Percentiles rank a stretch among this genome's conserved stretches.
These are phyloP conservation scores for Fusarium ambrosium DNA, from an alignment of 2,329 filamentous ascomycete species.

Conservation along the genomic window DNA sequence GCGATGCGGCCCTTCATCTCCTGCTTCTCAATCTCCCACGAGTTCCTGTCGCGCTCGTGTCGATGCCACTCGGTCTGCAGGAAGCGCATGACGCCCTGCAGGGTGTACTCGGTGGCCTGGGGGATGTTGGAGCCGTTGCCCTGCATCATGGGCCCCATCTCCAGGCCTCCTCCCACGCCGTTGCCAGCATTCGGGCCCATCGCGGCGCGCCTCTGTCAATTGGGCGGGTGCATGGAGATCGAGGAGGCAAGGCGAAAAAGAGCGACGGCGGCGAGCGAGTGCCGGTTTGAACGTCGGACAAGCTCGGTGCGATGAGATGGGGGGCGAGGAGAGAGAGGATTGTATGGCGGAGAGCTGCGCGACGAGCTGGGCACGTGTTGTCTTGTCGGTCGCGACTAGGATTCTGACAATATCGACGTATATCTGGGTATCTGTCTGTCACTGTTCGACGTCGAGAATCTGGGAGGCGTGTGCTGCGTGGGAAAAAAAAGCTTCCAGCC, in stretches of 20 bases:
- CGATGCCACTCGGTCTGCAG: slow-evolving; percentile 99
- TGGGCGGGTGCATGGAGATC: slow-evolving; percentile 56
- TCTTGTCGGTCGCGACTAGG: slow-evolving; percentile 3
- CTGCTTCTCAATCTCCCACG: slow-evolving; percentile 98
- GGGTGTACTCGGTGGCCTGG: slow-evolving; percentile 72
- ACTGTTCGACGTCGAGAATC: slow-evolving; percentile 14
- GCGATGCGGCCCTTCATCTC: slow-evolving; percentile 99
- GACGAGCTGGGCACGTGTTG: slow-evolving; percentile 31
- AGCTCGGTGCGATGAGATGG: slow-evolving; percentile 38
- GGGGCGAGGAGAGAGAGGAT: slow-evolving; percentile 2
- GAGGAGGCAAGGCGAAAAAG: slow-evolving; percentile 39
- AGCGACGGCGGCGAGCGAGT: slow-evolving; percentile 33
- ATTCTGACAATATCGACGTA: slow-evolving; percentile 1
- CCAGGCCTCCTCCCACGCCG: slow-evolving; percentile 62
- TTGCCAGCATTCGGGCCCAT: slow-evolving; percentile 61
- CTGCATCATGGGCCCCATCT: slow-evolving; percentile 61
- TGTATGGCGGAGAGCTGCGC: slow-evolving; percentile 20
- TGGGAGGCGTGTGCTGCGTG: slow-evolving; percentile 22
- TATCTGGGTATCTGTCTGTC: slow-evolving; percentile 9
- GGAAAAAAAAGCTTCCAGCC: slow-evolving; percentile 27
- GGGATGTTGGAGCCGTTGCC: slow-evolving; percentile 64
- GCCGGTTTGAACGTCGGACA: slow-evolving; percentile 38
- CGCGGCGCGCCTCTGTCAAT: slow-evolving; percentile 53
- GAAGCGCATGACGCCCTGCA: slow-evolving; percentile 95
- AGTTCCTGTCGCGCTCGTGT: slow-evolving; percentile 96